Base-by-base conservation (phyloP, 768 basidiomycete species). In the Dacryopinax spathularia region DNA sequence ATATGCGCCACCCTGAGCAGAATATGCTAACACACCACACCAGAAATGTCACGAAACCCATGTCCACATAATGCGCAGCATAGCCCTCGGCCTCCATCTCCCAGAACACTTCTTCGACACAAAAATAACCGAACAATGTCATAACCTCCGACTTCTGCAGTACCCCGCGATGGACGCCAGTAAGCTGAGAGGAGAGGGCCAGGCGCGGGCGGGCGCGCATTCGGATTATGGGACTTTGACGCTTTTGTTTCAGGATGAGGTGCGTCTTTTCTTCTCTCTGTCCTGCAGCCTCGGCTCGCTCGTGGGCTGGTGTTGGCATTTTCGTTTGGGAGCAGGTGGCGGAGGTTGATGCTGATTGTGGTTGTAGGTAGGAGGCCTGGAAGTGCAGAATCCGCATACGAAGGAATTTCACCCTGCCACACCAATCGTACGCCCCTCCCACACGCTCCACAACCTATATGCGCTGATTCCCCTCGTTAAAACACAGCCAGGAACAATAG, bases 171-270 rank as follows among this genome's bases (percentile, higher is more conserved):
- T 92, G 61, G 82, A 82, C 65, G 79, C 80, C 5, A 73, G 77
- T 22, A 68, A 86, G 34, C 75, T 90, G 44, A 76, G 77, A 35
- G 72, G 77, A 36, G 82, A 85, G 0, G 88, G 87, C 0, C 87
- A 89, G 69, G 84, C 87, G 15, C 80, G 91, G 29, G 90, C 90
- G 16, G 90, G 88, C 12, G 84, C 87, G 22, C 91, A 93, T 69
- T 88, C 88, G 84, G 87, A 91, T 72, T 89, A 89, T 66, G 89
- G 89, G 2, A 86, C 88, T n/a, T 72, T 91, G 66, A 89, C 89
- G 0, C 75, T 91, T 34, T 78, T 91, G 12, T 91, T 90, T 74
- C 89, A 91, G 73, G 89, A 90, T 68, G 77, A 79, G 16, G 84
- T 84, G 68, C 63, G 79, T 60, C 34, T 34, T 36, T 22, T 20